phyloP scores from a whole-genome alignment of 495 filamentous ascomycete genomes.

The Talaromyces stipitatus region DNA sequence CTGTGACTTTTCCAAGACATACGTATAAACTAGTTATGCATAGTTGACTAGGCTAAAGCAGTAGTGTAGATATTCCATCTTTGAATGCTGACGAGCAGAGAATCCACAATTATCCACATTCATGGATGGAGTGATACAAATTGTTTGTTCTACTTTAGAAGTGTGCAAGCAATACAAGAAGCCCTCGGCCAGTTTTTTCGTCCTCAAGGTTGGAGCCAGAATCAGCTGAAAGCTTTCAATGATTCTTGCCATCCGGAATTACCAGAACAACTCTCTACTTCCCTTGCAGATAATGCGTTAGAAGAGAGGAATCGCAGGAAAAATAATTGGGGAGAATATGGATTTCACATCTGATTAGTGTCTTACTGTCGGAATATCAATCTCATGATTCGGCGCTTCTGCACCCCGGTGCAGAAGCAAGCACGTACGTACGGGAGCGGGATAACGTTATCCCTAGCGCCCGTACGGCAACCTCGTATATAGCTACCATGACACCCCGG shows the following conservation, averaged over 20 bases:
- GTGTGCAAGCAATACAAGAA: background rate
- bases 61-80: background rate
- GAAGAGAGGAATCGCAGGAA: slow-evolving; percentile 6
- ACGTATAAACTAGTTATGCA: too few species aligned
- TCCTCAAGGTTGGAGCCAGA: background rate
- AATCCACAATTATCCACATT: background rate
- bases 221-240: background rate
- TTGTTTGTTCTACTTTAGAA: background rate
- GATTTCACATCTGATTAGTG: too few species aligned
- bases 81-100: background rate
- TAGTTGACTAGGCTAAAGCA: too few species aligned
- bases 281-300: background rate
- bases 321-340: slow-evolving; percentile 2
- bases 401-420: too few species aligned
- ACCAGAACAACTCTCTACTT: background rate
- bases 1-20: too few species aligned
- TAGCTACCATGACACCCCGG: too few species aligned
- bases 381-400: too few species aligned
- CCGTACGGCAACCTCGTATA: too few species aligned
- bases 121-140: background rate
- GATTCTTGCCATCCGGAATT: background rate
- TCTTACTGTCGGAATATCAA: too few species aligned
- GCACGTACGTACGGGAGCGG: too few species aligned
- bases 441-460: too few species aligned
- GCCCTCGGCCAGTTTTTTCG: background rate